Percentiles rank a stretch among this genome's conserved stretches.
phyloP scores from a whole-genome alignment of 495 filamentous ascomycete species.

The Lophium mytilinum region DNA sequence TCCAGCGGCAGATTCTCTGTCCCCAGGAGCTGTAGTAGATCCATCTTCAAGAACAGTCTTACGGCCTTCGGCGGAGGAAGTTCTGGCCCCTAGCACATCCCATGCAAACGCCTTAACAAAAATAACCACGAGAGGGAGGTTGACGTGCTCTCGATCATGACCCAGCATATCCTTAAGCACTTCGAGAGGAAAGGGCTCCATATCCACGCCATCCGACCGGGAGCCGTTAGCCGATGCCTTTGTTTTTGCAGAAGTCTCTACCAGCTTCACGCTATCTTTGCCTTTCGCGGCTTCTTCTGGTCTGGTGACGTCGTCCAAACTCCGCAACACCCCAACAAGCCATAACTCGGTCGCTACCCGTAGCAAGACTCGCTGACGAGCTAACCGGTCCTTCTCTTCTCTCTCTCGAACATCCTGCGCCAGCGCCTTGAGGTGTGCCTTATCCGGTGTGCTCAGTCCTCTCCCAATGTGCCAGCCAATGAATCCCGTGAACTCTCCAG shows the following conservation, averaged over 20 bases:
- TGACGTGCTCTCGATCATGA: conserved; percentile 84
- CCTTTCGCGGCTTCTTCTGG: conserved; percentile 69
- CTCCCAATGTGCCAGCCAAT: conserved; percentile 90
- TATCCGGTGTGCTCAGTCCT: conserved; percentile 87
- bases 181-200: conserved; percentile 88
- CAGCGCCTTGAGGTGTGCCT: conserved; percentile 69
- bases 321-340: conserved; percentile 82
- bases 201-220: conserved; percentile 26
- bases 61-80: conserved; percentile 59
- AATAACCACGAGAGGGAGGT: conserved; percentile 80
- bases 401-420: conserved; percentile 76
- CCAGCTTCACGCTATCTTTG: conserved; percentile 46
- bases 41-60: conserved; percentile 84
- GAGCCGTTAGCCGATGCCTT: conserved; percentile 40
- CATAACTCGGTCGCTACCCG: conserved; percentile 92
- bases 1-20: conserved; percentile 42
- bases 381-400: conserved; percentile 89
- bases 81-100: conserved; percentile 81
- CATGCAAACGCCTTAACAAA: conserved; percentile 96
- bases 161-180: conserved; percentile 93
- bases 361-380: conserved; percentile 76
- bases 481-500: conserved; percentile 80
- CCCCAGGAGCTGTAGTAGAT: conserved; percentile 43
- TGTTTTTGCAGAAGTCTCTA: conserved; percentile 44
- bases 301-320: conserved; percentile 77